Conservation (phyloP, 352 stramenopile genomes). For the Phytophthora sp. region DNA sequence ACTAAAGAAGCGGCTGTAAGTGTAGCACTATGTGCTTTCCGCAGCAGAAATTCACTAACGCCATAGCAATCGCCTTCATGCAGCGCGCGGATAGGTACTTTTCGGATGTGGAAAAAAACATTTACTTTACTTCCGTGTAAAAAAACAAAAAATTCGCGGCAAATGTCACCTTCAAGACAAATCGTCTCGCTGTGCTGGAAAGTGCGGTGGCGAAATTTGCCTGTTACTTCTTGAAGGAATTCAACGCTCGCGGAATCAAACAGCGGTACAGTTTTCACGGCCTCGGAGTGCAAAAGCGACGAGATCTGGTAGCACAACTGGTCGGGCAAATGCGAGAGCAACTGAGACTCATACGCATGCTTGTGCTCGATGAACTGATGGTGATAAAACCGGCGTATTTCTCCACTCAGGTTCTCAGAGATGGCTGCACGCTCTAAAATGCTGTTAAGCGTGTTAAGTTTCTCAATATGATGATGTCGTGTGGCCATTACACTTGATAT, state of each 20-base stretch:
- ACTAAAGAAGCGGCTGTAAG: constrained; percentile 58
- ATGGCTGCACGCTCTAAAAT: constrained; percentile 73
- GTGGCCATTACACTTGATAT: constrained; percentile 71
- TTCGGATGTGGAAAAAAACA: constrained; percentile 54
- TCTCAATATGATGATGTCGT: constrained; percentile 76
- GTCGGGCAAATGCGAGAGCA: constrained; percentile 70
- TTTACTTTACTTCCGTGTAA: constrained; percentile 63
- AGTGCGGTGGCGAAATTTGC: constrained; percentile 74
- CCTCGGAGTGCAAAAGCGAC: constrained; percentile 65
- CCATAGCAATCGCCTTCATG: constrained; percentile 75
- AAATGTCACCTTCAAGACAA: constrained; percentile 72
- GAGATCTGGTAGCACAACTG: constrained; percentile 83
- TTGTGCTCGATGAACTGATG: constrained; percentile 75
- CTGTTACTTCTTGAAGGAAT: constrained; percentile 78
- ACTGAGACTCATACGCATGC: constrained; percentile 72
- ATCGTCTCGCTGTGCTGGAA: constrained; percentile 79
- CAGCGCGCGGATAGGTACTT: constrained; percentile 58
- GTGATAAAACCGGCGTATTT: constrained; percentile 86
- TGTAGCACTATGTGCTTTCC: constrained; percentile 50
- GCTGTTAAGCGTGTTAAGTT: constrained; percentile 72
- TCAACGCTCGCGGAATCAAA: constrained; percentile 67
- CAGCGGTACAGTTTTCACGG: constrained; percentile 57
- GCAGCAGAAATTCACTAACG: constrained; percentile 71
- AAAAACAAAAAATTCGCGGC: constrained; percentile 75
- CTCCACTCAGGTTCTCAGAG: constrained; percentile 54